Conservation (phyloP, 2,329 filamentous ascomycete genomes). For the Ceratocystis ficicola region DNA sequence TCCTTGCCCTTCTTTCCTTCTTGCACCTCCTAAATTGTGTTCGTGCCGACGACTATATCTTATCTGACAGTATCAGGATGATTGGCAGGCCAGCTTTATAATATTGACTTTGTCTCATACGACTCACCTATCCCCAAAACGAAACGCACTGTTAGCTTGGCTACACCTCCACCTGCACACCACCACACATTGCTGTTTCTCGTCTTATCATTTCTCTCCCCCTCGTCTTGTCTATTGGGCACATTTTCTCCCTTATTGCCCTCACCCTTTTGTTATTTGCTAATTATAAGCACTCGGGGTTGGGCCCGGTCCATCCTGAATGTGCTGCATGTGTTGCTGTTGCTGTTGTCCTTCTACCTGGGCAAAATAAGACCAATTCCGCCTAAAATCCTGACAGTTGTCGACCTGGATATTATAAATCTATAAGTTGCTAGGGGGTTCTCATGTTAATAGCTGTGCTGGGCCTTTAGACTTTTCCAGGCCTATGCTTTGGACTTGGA, state of each 20-base stretch:
- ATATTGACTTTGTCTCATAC: neutral
- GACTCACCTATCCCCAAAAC: too few relatives aligned
- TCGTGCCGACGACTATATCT: neutral
- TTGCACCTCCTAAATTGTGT: neutral
- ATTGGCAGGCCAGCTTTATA: neutral
- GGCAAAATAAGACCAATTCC: slow-evolving; percentile 3
- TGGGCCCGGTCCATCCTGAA: too few relatives aligned
- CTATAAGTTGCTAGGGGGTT: neutral
- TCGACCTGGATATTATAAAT: neutral
- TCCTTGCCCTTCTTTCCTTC: neutral
- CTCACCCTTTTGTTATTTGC: too few relatives aligned
- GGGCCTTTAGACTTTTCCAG: neutral
- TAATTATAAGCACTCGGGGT: too few relatives aligned
- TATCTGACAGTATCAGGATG: neutral
- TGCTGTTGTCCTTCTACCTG: neutral
- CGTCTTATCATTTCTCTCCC: neutral
- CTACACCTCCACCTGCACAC: neutral
- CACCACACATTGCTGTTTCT: too few relatives aligned
- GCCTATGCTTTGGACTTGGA: neutral
- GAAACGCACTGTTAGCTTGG: neutral
- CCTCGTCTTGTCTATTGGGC: neutral
- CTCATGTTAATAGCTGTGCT: neutral
- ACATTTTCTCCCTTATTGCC: neutral
- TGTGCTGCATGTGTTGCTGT: too few relatives aligned
- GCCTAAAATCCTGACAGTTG: neutral